Evolutionary conservation across 1,284 basidiomycete genomes (phyloP).

Genomic region (Microbotryum silenes-acaulis): DNA sequence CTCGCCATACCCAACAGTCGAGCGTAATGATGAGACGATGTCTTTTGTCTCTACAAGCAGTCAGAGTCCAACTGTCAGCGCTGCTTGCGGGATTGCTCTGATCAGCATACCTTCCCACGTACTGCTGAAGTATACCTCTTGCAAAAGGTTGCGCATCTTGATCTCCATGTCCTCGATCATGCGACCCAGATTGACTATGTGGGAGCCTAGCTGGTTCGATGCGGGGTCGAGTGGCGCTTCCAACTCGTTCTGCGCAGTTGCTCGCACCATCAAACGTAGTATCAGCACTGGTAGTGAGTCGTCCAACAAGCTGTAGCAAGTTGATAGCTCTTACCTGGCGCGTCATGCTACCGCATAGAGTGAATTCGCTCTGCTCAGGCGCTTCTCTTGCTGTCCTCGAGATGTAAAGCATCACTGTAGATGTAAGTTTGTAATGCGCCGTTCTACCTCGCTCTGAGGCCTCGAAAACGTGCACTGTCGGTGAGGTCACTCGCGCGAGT

Average conservation of each 20-base stretch:
- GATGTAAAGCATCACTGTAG: conserved; percentile 96
- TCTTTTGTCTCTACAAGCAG: conserved; percentile 74
- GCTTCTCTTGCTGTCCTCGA: conserved; percentile 47
- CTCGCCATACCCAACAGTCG: conserved; percentile 75
- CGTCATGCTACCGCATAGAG: conserved; percentile 91
- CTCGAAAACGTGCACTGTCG: conserved; percentile 86
- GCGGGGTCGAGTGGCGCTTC: conserved; percentile 57
- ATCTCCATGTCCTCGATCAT: conserved; percentile 99
- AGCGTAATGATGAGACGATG: conserved; percentile 82
- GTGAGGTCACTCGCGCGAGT: background rate
- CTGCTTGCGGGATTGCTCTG: background rate
- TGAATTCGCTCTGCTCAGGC: conserved; percentile 51
- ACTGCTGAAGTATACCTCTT: conserved; percentile 80
- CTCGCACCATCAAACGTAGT: no score
- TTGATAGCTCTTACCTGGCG: conserved; percentile 60
- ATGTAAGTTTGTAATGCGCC: conserved; percentile 94
- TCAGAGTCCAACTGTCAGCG: background rate
- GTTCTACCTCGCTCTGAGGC: conserved; percentile 77
- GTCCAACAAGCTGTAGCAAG: conserved; percentile 1
- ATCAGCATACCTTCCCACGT: background rate
- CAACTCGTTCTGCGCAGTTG: conserved; percentile 59
- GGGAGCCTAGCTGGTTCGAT: conserved; percentile 50
- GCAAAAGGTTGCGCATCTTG: conserved; percentile 92
- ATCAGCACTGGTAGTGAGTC: no score
- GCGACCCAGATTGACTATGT: conserved; percentile 83